Percentiles rank a stretch among this genome's conserved stretches.
Evolutionary conservation across 2,329 filamentous ascomycete species (phyloP).

Genomic region (Conoideocrella luteorostrata): DNA sequence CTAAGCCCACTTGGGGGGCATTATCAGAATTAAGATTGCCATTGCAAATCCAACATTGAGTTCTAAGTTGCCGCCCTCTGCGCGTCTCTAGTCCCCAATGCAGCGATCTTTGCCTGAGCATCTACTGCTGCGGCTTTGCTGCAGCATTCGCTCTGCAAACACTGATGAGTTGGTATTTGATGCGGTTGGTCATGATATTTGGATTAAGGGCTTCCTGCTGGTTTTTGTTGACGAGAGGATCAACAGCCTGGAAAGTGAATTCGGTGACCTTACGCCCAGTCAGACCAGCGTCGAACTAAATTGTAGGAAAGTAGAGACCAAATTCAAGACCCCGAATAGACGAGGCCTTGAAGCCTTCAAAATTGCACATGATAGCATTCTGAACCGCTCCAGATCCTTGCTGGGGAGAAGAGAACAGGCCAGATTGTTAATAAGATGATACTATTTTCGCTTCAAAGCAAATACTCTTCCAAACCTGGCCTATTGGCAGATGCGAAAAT

Average conservation of each 20-base stretch:
- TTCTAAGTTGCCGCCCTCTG: conserved; percentile 45
- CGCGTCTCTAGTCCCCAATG: conserved; percentile 41
- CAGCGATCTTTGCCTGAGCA: conserved; percentile 47
- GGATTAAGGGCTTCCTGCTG: conserved; percentile 65
- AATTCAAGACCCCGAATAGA: conserved; percentile 32
- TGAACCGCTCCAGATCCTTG: not conserved
- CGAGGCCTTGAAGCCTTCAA: conserved; percentile 21
- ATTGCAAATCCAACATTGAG: conserved; percentile 27
- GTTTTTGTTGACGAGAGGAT: conserved; percentile 49
- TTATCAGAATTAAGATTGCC: not conserved
- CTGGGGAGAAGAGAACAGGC: too few species aligned
- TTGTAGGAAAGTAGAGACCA: conserved; percentile 48
- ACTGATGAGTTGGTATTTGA: conserved; percentile 63
- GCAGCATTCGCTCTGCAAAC: conserved; percentile 57
- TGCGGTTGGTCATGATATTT: conserved; percentile 66
- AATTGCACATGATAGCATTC: conserved; percentile 18
- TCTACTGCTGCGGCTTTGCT: conserved; percentile 45
- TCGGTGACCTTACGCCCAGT: conserved; percentile 50
- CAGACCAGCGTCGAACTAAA: conserved; percentile 53
- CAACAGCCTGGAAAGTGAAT: conserved; percentile 62
- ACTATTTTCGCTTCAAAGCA: too few species aligned
- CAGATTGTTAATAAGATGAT: too few species aligned
- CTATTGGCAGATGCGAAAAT: too few species aligned
- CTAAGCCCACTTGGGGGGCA: not conserved
- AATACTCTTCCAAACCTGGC: too few species aligned